phyloP scores from a whole-genome alignment of 208 protist species.

The Wallacemonas sp. region DNA sequence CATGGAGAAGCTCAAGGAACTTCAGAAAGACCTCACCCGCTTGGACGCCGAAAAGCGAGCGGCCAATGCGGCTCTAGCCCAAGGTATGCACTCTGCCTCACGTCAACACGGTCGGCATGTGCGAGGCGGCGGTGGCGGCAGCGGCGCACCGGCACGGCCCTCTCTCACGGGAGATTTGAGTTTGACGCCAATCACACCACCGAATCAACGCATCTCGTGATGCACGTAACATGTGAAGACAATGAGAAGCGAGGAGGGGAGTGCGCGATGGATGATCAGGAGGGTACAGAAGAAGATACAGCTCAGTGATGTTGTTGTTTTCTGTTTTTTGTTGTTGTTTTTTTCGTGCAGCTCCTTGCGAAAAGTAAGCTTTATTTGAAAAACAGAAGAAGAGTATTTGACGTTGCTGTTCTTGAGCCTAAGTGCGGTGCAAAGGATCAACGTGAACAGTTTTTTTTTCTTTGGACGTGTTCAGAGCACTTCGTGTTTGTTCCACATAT shows the following conservation, averaged over 20 bases:
- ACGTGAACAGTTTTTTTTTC: too few species aligned
- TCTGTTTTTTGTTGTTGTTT: neutral
- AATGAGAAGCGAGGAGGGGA: neutral
- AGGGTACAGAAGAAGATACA: too few species aligned
- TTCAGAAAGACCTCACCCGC: constrained; percentile 56
- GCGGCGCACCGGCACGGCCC: neutral
- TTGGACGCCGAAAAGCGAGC: constrained; percentile 60
- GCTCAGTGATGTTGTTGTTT: neutral
- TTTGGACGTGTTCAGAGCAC: too few species aligned
- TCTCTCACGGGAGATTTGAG: constrained; percentile 18
- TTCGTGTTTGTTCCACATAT: too few species aligned
- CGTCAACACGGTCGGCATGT: neutral
- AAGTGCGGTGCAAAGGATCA: too few species aligned
- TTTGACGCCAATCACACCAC: constrained; percentile 10
- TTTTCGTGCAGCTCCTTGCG: neutral
- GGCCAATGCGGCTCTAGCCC: constrained; percentile 53
- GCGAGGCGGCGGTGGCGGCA: neutral
- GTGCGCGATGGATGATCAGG: too few species aligned
- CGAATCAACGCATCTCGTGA: constrained; percentile 12
- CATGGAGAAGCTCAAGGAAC: constrained; percentile 49
- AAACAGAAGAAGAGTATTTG: too few species aligned
- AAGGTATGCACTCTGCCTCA: constrained; percentile 40
- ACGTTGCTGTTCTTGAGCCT: too few species aligned
- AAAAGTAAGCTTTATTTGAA: too few species aligned
- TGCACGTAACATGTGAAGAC: neutral